Base-by-base conservation (phyloP, 768 basidiomycete genomes). In the Daedalea quercina region DNA sequence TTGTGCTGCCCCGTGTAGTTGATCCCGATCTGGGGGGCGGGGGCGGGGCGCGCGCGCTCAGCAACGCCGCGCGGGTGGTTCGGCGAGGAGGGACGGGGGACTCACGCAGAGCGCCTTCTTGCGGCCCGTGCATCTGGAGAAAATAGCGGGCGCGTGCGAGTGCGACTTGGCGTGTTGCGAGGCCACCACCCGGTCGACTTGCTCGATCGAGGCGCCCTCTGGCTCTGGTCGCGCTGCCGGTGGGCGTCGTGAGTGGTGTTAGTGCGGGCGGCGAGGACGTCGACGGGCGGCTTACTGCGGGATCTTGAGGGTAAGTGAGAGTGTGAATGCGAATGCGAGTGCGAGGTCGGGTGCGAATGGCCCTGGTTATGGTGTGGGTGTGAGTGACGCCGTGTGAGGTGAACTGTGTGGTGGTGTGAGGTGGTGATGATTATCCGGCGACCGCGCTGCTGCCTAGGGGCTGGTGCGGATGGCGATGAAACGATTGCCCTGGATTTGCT, bases 101-200 rank as follows among this genome's bases (percentile, higher is more conserved):
- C 77, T 60, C 60, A 77, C 76, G 44, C 75, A 75, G 6, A 84
- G 69, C 9, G 80, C 81, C 64, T 79, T 82, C 60, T 74, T 71
- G 57, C 63, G 71, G 3, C 80, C 80, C 22, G 59, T 78, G 60
- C 81, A 83, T 51, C 78, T 75, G 1, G 77, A 79, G 73, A 70
- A 76, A 80, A 60, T 63, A 77, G 12, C 73, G 71, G 74, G 74
- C 25, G 67, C 33, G 11, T 6, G 33, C n/a, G n/a, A 24, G 33
- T 8, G n/a, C 34, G 48, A 28, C 4, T 19, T 34, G 9, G 48
- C 19, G 35, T 15, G 33, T 23, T 9, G n/a, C 6, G 31, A 47
- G 26, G 20, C n/a, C 3, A 19, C 34, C 3, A 6, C 48, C 40
- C n/a, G 20, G 20, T 40, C 37, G 37, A 40, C 20, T 12, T 35